Percentiles rank a stretch among this genome's conserved stretches.
phyloP scores from a whole-genome alignment of 768 basidiomycete genomes.

The Leccinellum albellum region DNA sequence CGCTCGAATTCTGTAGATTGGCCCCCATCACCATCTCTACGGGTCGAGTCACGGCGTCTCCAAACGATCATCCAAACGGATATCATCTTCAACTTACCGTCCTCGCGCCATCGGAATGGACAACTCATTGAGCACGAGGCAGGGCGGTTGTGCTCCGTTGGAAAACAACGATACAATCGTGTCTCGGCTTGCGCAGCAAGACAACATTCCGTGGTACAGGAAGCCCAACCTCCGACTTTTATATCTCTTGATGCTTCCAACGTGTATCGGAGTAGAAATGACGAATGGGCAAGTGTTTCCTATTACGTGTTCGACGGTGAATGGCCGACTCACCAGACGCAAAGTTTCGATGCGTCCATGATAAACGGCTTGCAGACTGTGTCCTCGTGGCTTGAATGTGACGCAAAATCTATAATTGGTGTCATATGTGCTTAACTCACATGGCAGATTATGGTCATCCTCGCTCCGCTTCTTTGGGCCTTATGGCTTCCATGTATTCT shows the following conservation, averaged over 20 bases:
- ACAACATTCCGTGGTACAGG: background rate
- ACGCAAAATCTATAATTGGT: background rate
- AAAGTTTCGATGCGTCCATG: constrained; percentile 25
- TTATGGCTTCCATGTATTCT: constrained; percentile 49
- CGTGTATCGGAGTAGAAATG: background rate
- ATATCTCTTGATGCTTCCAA: background rate
- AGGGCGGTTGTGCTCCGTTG: background rate
- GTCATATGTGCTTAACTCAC: background rate
- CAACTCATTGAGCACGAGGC: background rate
- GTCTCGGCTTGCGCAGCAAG: background rate
- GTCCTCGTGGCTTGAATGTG: background rate
- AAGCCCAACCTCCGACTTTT: background rate
- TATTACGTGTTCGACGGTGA: background rate
- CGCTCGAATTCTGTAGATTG: too few species aligned
- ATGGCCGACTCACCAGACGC: background rate
- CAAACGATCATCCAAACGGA: background rate
- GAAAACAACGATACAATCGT: background rate
- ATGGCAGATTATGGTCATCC: background rate
- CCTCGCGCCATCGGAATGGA: background rate
- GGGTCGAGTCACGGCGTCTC: too few species aligned
- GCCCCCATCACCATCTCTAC: background rate
- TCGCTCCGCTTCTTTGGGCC: background rate
- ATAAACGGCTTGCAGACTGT: background rate
- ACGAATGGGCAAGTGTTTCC: background rate
- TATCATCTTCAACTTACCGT: background rate